Conservation (phyloP, 768 basidiomycete species). For the Boletus subparvulus region DNA sequence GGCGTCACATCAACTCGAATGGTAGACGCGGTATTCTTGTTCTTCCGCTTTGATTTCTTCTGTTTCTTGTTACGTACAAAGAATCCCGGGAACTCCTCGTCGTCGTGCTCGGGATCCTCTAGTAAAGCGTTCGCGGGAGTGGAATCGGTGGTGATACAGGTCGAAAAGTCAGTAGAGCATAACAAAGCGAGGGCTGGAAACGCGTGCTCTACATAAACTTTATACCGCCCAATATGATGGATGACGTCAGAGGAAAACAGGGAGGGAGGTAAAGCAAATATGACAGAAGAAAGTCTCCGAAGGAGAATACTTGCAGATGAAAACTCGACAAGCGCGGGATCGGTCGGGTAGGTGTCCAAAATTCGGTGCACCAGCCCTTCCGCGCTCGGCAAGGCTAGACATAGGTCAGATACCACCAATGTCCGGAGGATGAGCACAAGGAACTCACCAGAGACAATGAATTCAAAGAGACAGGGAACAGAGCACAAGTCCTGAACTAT, state of each 20-base stretch:
- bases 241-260: conserved; percentile 10
- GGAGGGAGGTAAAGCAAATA: conserved; percentile 24
- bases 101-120: conserved; percentile 4
- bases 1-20: conserved; percentile 24
- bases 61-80: conserved; percentile 25
- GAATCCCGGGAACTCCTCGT: conserved; percentile 5
- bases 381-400: conserved; percentile 15
- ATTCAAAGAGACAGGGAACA: conserved; percentile 28
- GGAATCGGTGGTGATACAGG: not conserved
- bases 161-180: conserved; percentile 11
- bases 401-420: not conserved
- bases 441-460: conserved; percentile 29
- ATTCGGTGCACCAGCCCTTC: conserved; percentile 28
- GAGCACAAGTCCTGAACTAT: conserved; percentile 30
- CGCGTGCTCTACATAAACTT: conserved; percentile 24
- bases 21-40: conserved; percentile 3
- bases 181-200: conserved; percentile 21
- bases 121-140: not conserved
- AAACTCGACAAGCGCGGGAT: conserved; percentile 16
- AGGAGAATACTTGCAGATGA: conserved; percentile 27
- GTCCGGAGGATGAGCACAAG: not conserved
- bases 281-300: conserved; percentile 22
- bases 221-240: conserved; percentile 18
- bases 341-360: conserved; percentile 33
- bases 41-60: conserved; percentile 25